phyloP scores from a whole-genome alignment of 176 grass and related monocot species.

The Dactylis glomerata region DNA sequence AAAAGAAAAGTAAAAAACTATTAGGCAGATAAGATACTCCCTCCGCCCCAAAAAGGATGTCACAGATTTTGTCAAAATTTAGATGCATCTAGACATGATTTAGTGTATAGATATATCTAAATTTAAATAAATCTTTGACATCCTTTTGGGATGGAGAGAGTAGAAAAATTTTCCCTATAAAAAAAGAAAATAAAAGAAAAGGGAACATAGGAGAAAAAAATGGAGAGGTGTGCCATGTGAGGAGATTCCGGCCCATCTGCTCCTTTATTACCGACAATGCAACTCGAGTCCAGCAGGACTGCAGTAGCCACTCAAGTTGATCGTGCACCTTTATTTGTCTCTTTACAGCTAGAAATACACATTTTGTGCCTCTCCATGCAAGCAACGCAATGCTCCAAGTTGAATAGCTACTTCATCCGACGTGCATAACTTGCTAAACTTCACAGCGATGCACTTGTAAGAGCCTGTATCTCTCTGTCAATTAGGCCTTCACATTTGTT shows the following conservation, averaged over 20 bases:
- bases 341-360: not conserved
- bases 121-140: no score
- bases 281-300: not conserved
- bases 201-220: not conserved
- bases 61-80: no score
- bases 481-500: not conserved
- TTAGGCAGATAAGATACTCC: not conserved
- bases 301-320: not conserved
- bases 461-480: not conserved
- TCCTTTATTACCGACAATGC: slow-evolving; percentile 14
- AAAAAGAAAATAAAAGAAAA: not conserved
- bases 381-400: not conserved
- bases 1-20: not conserved
- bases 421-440: no score
- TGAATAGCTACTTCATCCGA: not conserved
- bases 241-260: not conserved
- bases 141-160: no score
- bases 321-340: not conserved
- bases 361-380: not conserved
- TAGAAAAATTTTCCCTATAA: not conserved
- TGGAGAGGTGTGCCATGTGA: not conserved
- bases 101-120: no score
- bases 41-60: no score
- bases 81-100: no score
- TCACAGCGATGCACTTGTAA: not conserved